Base-by-base conservation (phyloP, 148 eudicot genomes). In the Simmondsia chinensis region DNA sequence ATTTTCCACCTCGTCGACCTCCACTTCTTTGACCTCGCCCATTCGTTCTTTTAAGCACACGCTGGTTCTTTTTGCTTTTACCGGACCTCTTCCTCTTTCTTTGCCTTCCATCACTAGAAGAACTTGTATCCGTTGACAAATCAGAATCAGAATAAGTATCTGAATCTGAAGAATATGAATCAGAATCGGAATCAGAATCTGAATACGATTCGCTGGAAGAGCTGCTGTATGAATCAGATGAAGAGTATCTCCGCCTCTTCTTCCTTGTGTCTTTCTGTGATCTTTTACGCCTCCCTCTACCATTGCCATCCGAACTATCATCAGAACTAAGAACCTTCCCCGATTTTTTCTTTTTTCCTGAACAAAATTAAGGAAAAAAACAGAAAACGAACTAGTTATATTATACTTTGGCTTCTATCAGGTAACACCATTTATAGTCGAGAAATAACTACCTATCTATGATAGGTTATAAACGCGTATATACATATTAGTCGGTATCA, bases 211-310 rank as follows among this genome's bases (percentile, higher is more conserved):
- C 56, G n/a, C n/a, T n/a, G n/a, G n/a, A n/a, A 19, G 65, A 51
- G 44, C 58, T 63, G 64, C 76, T 73, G 39, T 60, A 62, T 26
- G 96, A 87, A 39, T 87, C 94, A 20, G 96, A 83, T 45, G 99
- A 85, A 48, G 86, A 77, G 70, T 73, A 64, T 61, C 78, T 71
- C 66, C 71, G 75, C 46, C 80, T 77, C 64, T 74, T 88, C 44
- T 70, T 85, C 68, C 74, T 75, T 40, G 43, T 68, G 57, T 80
- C 79, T 43, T 69, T 82, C 14, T 59, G 32, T 20, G 76, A 39
- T 52, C 53, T 56, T 65, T 64, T 74, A 54, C 65, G 75, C 18
- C 75, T 74, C 42, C 61, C 68, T 54, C 68, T 76, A 36, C 44
- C 67, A 57, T 68, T 57, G 31, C 59, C 70, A 66, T 74, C 89